Percentiles rank a stretch among this genome's conserved stretches.
These are phyloP conservation scores for Trichomonascus vanleenenianus DNA, from an alignment of 805 yeast species.

Conservation along the genomic window DNA sequence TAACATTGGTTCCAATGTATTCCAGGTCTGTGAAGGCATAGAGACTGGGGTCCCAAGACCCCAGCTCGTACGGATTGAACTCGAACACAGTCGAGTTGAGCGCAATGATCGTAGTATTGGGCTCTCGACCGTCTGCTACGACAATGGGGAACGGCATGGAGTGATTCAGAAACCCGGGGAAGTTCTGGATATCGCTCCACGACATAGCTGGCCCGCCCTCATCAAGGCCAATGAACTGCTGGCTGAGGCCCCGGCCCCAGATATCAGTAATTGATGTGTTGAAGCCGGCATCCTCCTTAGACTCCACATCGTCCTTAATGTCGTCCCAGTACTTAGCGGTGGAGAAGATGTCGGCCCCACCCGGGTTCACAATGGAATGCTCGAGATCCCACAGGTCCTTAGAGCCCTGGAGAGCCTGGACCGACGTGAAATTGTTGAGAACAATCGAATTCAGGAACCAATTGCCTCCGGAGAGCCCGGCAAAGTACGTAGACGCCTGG, in stretches of 20 bases:
- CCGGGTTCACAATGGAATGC: slow-evolving; percentile 52
- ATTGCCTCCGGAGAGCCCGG: slow-evolving; percentile 80
- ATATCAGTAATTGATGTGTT: slow-evolving; percentile 62
- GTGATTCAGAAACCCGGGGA: slow-evolving; percentile 51
- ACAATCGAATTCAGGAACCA: slow-evolving; percentile 71
- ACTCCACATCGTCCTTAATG: slow-evolving; percentile 39
- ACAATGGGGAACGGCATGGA: slow-evolving; percentile 68
- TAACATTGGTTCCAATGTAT: slow-evolving; percentile 61
- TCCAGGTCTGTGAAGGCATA: slow-evolving; percentile 56
- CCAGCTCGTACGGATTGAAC: slow-evolving; percentile 60
- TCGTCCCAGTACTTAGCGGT: slow-evolving; percentile 44
- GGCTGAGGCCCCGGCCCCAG: slow-evolving; percentile 74
- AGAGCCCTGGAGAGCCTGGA: slow-evolving; percentile 47
- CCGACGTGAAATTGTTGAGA: slow-evolving; percentile 64
- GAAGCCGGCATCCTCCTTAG: slow-evolving; percentile 60
- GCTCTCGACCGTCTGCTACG: slow-evolving; percentile 40
- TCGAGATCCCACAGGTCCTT: slow-evolving; percentile 60
- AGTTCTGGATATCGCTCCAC: slow-evolving; percentile 49
- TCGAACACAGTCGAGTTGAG: slow-evolving; percentile 56
- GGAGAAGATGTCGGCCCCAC: slow-evolving; percentile 50
- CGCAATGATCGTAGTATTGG: slow-evolving; percentile 44
- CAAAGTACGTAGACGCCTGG: slow-evolving; percentile 59
- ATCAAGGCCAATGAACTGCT: slow-evolving; percentile 57
- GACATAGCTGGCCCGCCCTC: slow-evolving; percentile 59
- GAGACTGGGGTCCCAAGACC: slow-evolving; percentile 80